phyloP scores from a whole-genome alignment of 108 stramenopile genomes.

The Skeletonema potamos region DNA sequence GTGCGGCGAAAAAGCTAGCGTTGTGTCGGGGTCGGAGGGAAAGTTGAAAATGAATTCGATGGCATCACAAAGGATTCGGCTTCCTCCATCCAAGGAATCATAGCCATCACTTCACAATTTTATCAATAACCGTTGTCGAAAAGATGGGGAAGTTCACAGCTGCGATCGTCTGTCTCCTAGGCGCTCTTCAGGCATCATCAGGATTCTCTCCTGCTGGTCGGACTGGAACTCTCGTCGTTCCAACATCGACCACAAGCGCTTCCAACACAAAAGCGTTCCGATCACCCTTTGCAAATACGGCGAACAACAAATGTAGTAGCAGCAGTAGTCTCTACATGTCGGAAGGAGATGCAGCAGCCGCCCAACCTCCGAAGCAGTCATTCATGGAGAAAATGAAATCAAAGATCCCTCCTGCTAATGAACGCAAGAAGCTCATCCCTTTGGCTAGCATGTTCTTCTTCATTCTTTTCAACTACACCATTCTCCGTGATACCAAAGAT shows the following conservation, averaged over 20 bases:
- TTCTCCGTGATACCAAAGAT: slow-evolving; percentile 96
- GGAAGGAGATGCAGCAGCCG: slow-evolving; percentile 7
- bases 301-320: not conserved
- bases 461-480: slow-evolving; percentile 98
- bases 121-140: not conserved
- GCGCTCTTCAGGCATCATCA: not conserved
- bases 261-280: not conserved
- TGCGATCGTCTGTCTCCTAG: slow-evolving; percentile 8
- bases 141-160: slow-evolving; percentile 5
- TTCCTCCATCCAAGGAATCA: not conserved
- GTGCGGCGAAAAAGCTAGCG: not conserved
- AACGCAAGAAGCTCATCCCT: slow-evolving; percentile 92
- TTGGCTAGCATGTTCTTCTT: slow-evolving; percentile 96
- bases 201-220: slow-evolving; percentile 12
- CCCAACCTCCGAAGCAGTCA: slow-evolving; percentile 5
- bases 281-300: not conserved
- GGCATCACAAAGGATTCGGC: not conserved
- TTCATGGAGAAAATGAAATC: slow-evolving; percentile 54
- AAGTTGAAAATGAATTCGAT: not conserved
- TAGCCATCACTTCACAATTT: not conserved
- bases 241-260: not conserved
- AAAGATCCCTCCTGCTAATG: slow-evolving; percentile 69
- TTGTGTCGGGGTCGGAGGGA: not conserved
- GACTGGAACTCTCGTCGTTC: not conserved
- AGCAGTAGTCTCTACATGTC: slow-evolving; percentile 10